These are phyloP conservation scores for Saturnispora bothae DNA, from an alignment of 805 yeast species.

Conservation along the genomic window DNA sequence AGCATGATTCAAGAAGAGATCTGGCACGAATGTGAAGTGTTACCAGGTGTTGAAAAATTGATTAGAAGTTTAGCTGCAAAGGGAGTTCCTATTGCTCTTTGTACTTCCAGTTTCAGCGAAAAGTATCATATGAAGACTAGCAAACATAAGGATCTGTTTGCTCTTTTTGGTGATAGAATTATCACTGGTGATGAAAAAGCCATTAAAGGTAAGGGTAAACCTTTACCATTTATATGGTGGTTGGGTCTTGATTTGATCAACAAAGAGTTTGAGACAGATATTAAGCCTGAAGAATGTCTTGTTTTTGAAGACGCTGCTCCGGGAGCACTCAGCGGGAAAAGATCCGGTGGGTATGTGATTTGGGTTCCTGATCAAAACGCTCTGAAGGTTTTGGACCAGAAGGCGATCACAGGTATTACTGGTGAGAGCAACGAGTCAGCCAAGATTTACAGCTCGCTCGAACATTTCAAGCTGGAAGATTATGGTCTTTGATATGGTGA, in stretches of 20 bases:
- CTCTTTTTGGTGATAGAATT: conserved; percentile 49
- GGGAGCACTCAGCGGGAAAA: conserved; percentile 76
- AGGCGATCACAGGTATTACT: conserved; percentile 34
- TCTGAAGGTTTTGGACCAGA: conserved; percentile 38
- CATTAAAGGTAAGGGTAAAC: conserved; percentile 82
- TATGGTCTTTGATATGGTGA: conserved; percentile 30
- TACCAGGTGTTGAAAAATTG: conserved; percentile 81
- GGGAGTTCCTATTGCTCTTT: conserved; percentile 74
- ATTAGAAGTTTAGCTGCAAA: conserved; percentile 40
- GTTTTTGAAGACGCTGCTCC: conserved; percentile 95
- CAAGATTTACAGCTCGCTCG: conserved; percentile 41
- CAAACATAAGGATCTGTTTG: conserved; percentile 50
- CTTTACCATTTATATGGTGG: conserved; percentile 87
- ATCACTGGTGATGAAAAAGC: conserved; percentile 86
- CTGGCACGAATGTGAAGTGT: conserved; percentile 57
- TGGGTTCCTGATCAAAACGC: conserved; percentile 92
- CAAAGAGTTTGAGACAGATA: conserved; percentile 32
- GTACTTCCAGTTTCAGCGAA: conserved; percentile 64
- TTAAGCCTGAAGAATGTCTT: conserved; percentile 67
- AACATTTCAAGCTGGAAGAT: conserved; percentile 39
- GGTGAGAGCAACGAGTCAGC: conserved; percentile 39
- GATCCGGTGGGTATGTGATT: conserved; percentile 76
- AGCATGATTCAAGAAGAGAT: conserved; percentile 39
- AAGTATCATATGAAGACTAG: conserved; percentile 65
- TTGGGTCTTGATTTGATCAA: conserved; percentile 68